A percentile compares a stretch with the other conserved stretches of the same genome.
These are phyloP conservation scores for Cladosporium colombiae DNA, from an alignment of 2,329 filamentous ascomycete genomes.

Conservation along the genomic window DNA sequence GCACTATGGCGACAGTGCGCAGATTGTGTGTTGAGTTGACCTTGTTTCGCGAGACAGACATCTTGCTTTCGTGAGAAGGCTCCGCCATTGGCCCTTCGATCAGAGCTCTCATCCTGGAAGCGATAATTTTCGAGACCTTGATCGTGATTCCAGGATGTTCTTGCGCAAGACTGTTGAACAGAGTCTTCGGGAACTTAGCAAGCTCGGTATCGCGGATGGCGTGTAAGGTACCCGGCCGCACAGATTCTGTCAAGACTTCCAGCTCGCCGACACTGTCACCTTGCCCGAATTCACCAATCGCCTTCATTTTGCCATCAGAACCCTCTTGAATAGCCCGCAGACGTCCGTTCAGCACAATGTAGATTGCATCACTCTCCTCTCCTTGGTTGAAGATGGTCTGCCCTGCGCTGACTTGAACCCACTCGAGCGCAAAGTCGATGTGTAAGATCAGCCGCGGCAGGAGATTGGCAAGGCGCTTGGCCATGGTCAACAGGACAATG, in stretches of 20 bases:
- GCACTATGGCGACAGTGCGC: conserved; percentile 86
- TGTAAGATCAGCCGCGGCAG: conserved; percentile 88
- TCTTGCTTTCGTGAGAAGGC: conserved; percentile 46
- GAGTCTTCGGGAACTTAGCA: conserved; percentile 89
- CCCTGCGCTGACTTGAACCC: conserved; percentile 94
- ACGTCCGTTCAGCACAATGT: conserved; percentile 93
- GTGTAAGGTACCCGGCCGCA: conserved; percentile 85
- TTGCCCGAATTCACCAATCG: conserved; percentile 90
- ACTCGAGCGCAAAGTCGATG: conserved; percentile 97
- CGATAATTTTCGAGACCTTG: conserved; percentile 98
- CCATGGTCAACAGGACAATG: conserved; percentile 90
- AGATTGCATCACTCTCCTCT: conserved; percentile 97
- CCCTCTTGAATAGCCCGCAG: conserved; percentile 81
- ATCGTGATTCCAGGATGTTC: conserved; percentile 98
- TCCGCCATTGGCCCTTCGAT: conserved; percentile 74
- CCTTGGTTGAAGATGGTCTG: conserved; percentile 92
- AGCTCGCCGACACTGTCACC: conserved; percentile 97
- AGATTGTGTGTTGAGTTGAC: conserved; percentile 88
- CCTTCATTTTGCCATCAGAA: conserved; percentile 77
- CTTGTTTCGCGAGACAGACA: conserved; percentile 58
- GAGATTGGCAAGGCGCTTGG: conserved; percentile 86
- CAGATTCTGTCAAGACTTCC: conserved; percentile 93
- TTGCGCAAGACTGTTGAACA: conserved; percentile 96
- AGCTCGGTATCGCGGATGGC: conserved; percentile 96
- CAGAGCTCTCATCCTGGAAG: conserved; percentile 85